phyloP scores from a whole-genome alignment of 495 filamentous ascomycete genomes.

The Parmelia sp. region DNA sequence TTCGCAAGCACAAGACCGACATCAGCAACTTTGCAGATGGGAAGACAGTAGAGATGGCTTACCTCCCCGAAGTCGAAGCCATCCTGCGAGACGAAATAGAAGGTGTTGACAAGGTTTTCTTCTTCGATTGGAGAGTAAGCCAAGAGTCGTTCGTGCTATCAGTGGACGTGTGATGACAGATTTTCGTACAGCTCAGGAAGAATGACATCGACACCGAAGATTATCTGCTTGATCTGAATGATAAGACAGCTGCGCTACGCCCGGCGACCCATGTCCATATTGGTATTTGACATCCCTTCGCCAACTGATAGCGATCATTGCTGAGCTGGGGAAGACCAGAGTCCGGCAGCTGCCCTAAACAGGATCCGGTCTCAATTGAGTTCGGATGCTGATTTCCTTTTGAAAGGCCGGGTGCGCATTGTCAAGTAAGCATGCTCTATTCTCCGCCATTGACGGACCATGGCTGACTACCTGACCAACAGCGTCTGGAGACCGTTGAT shows the following conservation, averaged over 20 bases:
- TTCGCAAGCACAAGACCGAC: neutral
- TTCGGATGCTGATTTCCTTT: neutral
- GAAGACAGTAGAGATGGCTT: conserved; percentile 21
- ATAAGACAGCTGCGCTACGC: conserved; percentile 17
- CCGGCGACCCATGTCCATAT: conserved; percentile 26
- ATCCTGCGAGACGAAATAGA: conserved; percentile 26
- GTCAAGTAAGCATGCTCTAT: neutral
- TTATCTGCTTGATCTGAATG: conserved; percentile 20
- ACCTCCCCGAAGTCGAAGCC: conserved; percentile 27
- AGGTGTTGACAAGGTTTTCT: conserved; percentile 25
- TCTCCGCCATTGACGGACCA: neutral
- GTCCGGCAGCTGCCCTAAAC: conserved; percentile 19
- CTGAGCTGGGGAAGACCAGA: conserved; percentile 17
- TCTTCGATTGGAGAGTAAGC: conserved; percentile 33
- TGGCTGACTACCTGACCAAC: conserved; percentile 1
- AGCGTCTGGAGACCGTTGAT: conserved; percentile 32
- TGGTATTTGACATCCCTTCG: conserved; percentile 19
- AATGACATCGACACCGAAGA: conserved; percentile 18
- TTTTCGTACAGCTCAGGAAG: conserved; percentile 9
- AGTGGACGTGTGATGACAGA: neutral
- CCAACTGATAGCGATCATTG: conserved; percentile 13
- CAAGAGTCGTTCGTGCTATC: neutral
- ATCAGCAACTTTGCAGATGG: neutral
- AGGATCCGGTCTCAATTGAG: conserved; percentile 11
- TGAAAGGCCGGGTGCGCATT: neutral